Conservation (phyloP, 108 stramenopile species). For the Cafeteria roenbergensis region DNA sequence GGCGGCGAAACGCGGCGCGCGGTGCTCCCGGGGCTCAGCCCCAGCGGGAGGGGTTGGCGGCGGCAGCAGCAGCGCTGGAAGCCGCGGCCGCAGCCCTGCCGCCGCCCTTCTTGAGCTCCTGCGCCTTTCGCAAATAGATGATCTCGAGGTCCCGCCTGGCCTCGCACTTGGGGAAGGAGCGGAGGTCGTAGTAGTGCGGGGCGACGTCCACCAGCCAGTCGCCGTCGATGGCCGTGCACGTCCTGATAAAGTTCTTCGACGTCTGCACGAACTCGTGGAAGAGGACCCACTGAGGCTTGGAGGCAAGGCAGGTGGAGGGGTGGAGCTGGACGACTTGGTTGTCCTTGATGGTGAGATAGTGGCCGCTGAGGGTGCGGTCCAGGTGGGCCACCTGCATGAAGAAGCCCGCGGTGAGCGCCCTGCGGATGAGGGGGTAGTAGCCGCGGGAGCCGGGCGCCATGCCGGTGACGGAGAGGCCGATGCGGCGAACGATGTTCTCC, state of each 20-base stretch:
- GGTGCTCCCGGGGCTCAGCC: too few relatives aligned
- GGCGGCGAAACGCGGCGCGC: too few relatives aligned
- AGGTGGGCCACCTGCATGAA: conserved; percentile 91
- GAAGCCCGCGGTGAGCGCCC: conserved; percentile 70
- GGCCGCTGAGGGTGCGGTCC: conserved; percentile 71
- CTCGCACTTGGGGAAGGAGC: conserved; percentile 68
- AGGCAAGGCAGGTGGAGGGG: conserved; percentile 71
- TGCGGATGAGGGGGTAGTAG: conserved; percentile 72
- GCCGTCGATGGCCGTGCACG: conserved; percentile 70
- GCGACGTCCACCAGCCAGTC: conserved; percentile 92
- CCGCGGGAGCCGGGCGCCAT: conserved; percentile 67
- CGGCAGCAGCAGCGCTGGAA: too few relatives aligned
- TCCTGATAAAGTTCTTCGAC: conserved; percentile 91
- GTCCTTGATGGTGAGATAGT: conserved; percentile 94
- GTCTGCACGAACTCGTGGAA: conserved; percentile 97
- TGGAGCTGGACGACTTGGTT: conserved; percentile 89
- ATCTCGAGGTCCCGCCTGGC: conserved; percentile 40
- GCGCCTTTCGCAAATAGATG: too few relatives aligned
- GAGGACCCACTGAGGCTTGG: conserved; percentile 87
- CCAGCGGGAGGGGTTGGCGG: too few relatives aligned
- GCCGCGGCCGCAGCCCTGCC: too few relatives aligned
- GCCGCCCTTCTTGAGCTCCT: too few relatives aligned
- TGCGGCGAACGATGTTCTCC: conserved; percentile 18
- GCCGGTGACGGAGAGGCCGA: conserved; percentile 66
- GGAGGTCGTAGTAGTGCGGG: conserved; percentile 95